phyloP scores from a whole-genome alignment of 139 green algal genomes.

The Axilococcus clingmanii region DNA sequence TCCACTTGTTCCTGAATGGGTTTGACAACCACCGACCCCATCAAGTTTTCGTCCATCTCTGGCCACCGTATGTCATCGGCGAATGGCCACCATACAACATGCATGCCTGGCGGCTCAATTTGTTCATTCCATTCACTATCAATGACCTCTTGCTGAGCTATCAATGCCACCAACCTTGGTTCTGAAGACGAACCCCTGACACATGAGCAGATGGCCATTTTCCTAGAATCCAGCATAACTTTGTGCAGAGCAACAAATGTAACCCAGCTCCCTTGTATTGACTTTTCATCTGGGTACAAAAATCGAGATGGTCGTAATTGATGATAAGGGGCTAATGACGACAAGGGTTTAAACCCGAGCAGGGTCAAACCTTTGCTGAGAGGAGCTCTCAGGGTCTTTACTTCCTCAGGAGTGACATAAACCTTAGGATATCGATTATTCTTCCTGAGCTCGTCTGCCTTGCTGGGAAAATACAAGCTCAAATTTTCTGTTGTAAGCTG shows the following conservation, averaged over 20 bases:
- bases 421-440: too few species aligned
- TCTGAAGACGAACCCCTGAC: constrained; percentile 3
- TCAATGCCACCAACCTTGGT: constrained; percentile 41
- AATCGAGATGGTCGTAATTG: constrained; percentile 39
- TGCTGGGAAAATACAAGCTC: too few species aligned
- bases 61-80: constrained; percentile 37
- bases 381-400: background rate
- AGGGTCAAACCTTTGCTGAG: background rate
- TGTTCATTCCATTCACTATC: background rate
- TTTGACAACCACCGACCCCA: constrained; percentile 7
- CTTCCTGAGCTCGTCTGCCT: too few species aligned
- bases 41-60: constrained; percentile 21
- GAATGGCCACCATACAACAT: constrained; percentile 41
- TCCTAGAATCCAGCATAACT: constrained; percentile 7
- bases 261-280: constrained; percentile 23
- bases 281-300: constrained; percentile 57
- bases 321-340: too few species aligned
- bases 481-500: too few species aligned
- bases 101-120: constrained; percentile 27
- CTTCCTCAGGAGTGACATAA: background rate
- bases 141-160: constrained; percentile 36
- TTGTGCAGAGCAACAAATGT: constrained; percentile 52
- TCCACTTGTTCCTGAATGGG: constrained; percentile 5
- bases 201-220: constrained; percentile 5
- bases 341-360: background rate